Evolutionary conservation across 2,329 filamentous ascomycete species (phyloP).

Genomic region (Diplodia sapinea): DNA sequence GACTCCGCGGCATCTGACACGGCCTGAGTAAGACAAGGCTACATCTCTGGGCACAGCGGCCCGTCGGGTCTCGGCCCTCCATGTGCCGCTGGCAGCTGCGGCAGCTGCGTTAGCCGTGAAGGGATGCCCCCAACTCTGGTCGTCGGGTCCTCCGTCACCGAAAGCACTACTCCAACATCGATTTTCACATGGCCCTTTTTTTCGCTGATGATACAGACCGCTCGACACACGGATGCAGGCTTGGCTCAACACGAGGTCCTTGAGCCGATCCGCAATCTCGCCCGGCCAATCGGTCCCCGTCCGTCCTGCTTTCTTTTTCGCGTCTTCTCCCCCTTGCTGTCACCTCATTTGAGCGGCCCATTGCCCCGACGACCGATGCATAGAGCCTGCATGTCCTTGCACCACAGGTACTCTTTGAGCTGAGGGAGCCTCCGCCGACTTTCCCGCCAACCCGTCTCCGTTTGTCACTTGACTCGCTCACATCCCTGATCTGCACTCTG

Average conservation of each 20-base stretch:
- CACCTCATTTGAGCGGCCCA: background rate
- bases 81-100: background rate
- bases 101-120: background rate
- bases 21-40: constrained; percentile 16
- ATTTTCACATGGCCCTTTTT: background rate
- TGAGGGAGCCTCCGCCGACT: background rate
- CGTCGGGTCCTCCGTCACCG: background rate
- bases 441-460: background rate
- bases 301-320: background rate
- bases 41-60: background rate
- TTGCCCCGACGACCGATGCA: background rate
- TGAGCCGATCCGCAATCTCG: constrained; percentile 25
- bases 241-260: constrained; percentile 16
- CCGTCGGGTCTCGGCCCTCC: constrained; percentile 3
- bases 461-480: background rate
- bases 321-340: background rate
- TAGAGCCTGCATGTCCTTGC: background rate
- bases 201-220: constrained; percentile 16
- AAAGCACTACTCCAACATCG: background rate
- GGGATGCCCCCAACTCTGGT: background rate
- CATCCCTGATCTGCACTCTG: background rate
- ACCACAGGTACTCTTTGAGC: background rate
- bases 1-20: background rate
- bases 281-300: background rate
- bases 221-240: background rate